A percentile compares a stretch with the other conserved stretches of the same genome.
Evolutionary conservation across 2,329 filamentous ascomycete genomes (phyloP).

Genomic region (Pezicula rhizophila): DNA sequence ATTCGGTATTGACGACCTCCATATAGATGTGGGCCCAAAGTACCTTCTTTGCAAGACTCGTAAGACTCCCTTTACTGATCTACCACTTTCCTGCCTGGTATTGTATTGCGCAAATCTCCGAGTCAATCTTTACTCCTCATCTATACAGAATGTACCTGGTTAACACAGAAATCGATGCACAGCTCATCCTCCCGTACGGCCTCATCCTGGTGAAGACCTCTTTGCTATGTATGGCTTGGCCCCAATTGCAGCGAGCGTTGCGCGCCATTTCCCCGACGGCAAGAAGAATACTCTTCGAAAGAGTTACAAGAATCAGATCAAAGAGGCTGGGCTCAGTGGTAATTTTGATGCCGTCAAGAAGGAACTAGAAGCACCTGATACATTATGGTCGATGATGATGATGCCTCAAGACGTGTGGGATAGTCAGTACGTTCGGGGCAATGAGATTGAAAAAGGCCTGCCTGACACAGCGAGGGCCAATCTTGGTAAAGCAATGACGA

Average conservation of each 20-base stretch:
- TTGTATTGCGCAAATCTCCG: constrained; percentile 9
- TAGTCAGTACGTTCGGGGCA: constrained; percentile 45
- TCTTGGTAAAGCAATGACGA: constrained; percentile 46
- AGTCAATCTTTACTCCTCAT: constrained; percentile 11
- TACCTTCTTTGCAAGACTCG: constrained; percentile 61
- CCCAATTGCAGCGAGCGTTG: constrained; percentile 53
- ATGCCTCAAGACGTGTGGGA: constrained; percentile 53
- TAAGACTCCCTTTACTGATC: constrained; percentile 47
- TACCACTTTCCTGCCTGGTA: constrained; percentile 6
- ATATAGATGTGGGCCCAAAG: constrained; percentile 60
- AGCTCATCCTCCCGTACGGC: constrained; percentile 33
- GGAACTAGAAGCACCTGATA: constrained; percentile 43
- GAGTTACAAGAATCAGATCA: constrained; percentile 64
- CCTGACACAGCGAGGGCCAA: constrained; percentile 36
- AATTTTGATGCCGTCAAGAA: constrained; percentile 56
- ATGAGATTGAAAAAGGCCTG: constrained; percentile 49
- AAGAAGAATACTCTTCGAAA: constrained; percentile 63
- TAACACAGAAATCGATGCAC: constrained; percentile 25
- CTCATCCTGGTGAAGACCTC: constrained; percentile 49
- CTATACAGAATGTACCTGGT: constrained; percentile 22
- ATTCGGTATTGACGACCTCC: constrained; percentile 58
- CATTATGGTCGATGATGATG: constrained; percentile 46
- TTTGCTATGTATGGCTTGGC: constrained; percentile 53
- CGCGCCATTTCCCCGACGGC: constrained; percentile 57
- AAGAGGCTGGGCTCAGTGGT: constrained; percentile 54